phyloP scores from a whole-genome alignment of 306 rosid genomes.

The Inga laurina region DNA sequence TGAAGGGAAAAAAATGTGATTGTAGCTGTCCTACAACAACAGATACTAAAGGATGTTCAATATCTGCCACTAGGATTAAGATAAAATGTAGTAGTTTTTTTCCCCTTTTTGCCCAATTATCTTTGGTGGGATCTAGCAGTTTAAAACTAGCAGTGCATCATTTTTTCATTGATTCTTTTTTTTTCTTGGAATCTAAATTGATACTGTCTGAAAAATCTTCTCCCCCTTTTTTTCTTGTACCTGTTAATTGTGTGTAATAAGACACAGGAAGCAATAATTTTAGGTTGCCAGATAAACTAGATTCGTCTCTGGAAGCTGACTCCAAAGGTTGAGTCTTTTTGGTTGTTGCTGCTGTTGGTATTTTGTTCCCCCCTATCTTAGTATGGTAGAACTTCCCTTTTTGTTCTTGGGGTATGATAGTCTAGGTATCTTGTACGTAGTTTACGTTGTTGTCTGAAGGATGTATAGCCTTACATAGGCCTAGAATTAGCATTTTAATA shows the following conservation, averaged over 20 bases:
- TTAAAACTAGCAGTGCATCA: constrained; percentile 70
- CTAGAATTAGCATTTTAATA: background rate
- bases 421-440: background rate
- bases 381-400: background rate
- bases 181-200: constrained; percentile 58
- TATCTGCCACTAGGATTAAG: constrained; percentile 88
- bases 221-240: constrained; percentile 27
- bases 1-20: constrained; percentile 72
- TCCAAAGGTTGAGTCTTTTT: background rate
- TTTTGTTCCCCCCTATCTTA: background rate
- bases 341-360: background rate
- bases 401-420: background rate
- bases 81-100: constrained; percentile 60
- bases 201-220: constrained; percentile 41
- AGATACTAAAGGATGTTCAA: constrained; percentile 71
- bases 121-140: constrained; percentile 78
- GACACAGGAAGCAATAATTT: constrained; percentile 36
- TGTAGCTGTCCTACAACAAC: constrained; percentile 88
- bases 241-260: constrained; percentile 38
- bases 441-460: background rate
- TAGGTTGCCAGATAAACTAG: constrained; percentile 37
- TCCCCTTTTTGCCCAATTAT: constrained; percentile 36
- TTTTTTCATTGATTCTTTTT: constrained; percentile 81
- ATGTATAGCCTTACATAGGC: background rate
- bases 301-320: constrained; percentile 20